phyloP scores from a whole-genome alignment of 352 stramenopile genomes.

The Globisporangium irregulare region DNA sequence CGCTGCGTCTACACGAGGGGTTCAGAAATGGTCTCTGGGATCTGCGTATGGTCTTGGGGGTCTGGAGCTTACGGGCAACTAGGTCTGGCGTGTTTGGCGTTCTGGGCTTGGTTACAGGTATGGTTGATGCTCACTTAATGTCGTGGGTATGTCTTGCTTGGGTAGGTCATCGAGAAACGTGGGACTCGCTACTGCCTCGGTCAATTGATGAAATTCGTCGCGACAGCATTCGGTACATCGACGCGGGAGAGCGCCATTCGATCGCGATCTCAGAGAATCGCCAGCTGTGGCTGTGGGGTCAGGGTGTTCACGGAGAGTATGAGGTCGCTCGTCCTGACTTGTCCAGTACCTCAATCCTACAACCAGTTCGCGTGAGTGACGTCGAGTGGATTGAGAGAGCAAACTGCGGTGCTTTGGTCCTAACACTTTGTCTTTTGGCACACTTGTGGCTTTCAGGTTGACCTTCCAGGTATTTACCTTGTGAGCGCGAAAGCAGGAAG shows the following conservation, averaged over 20 bases:
- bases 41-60: slow-evolving; percentile 77
- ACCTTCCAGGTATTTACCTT: slow-evolving; percentile 45
- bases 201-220: slow-evolving; percentile 66
- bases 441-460: slow-evolving; percentile 28
- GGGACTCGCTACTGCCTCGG: slow-evolving; percentile 52
- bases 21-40: slow-evolving; percentile 49
- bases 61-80: slow-evolving; percentile 61
- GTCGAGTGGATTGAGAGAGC: background rate
- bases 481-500: slow-evolving; percentile 53
- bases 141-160: background rate
- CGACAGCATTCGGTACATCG: slow-evolving; percentile 56
- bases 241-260: slow-evolving; percentile 67
- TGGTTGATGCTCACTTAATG: background rate
- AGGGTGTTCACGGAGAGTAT: slow-evolving; percentile 59
- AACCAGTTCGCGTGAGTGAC: slow-evolving; percentile 41
- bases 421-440: background rate
- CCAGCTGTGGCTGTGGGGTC: slow-evolving; percentile 73
- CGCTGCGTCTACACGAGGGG: background rate
- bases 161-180: slow-evolving; percentile 68
- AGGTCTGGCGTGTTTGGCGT: slow-evolving; percentile 23
- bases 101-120: no score
- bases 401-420: background rate
- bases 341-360: slow-evolving; percentile 48
- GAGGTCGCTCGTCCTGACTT: slow-evolving; percentile 37
- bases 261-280: slow-evolving; percentile 58